Conservation (phyloP, 108 stramenopile genomes). For the Nitzschia sp. region DNA sequence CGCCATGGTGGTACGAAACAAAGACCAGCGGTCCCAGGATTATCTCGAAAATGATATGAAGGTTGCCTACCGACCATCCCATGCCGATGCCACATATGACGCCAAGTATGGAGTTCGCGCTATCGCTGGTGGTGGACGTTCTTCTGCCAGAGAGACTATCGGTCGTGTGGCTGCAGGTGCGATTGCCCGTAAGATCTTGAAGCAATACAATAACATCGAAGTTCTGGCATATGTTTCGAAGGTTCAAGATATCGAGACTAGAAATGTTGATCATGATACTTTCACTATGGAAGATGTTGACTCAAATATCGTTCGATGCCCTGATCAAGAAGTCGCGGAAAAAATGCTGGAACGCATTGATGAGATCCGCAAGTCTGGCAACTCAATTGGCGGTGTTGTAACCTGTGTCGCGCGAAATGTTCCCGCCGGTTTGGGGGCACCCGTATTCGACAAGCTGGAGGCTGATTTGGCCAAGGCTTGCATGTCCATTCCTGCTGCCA, state of each 20-base stretch:
- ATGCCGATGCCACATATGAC: slow-evolving; percentile 98
- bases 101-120: slow-evolving; percentile 98
- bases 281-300: slow-evolving; percentile 95
- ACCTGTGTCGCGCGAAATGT: slow-evolving; percentile 93
- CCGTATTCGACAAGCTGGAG: slow-evolving; percentile 99
- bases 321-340: slow-evolving; percentile 81
- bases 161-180: slow-evolving; percentile 99
- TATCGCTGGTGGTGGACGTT: slow-evolving; percentile 96
- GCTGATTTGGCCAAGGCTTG: slow-evolving; percentile 99
- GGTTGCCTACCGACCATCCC: slow-evolving; percentile 95
- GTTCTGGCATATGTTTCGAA: slow-evolving; percentile 92
- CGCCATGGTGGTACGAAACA: slow-evolving; percentile 95
- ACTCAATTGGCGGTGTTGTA: slow-evolving; percentile 98
- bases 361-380: slow-evolving; percentile 89
- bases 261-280: slow-evolving; percentile 83
- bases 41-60: slow-evolving; percentile 97
- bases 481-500: slow-evolving; percentile 98
- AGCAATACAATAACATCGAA: slow-evolving; percentile 87
- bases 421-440: slow-evolving; percentile 93
- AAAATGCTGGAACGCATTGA: slow-evolving; percentile 94
- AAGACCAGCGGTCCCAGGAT: slow-evolving; percentile 90
- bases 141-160: slow-evolving; percentile 97
- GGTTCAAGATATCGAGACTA: slow-evolving; percentile 84
- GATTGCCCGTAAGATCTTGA: slow-evolving; percentile 92
- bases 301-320: slow-evolving; percentile 95